These are phyloP conservation scores for Brettanomyces sp. DNA, from an alignment of 805 yeast genomes.

Conservation along the genomic window DNA sequence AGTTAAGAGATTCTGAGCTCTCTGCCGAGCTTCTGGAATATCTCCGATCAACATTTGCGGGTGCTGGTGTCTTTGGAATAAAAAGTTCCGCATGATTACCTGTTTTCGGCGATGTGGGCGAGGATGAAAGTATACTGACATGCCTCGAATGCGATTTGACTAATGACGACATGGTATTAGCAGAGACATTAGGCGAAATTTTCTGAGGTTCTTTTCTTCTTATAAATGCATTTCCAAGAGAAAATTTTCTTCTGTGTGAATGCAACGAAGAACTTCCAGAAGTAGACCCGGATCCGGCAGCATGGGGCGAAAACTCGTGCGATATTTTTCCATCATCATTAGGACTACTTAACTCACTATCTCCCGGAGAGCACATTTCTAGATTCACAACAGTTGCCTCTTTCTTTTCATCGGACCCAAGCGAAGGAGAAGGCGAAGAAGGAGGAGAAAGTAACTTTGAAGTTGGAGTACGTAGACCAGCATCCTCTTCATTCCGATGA, in stretches of 20 bases:
- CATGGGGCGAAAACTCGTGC: background rate
- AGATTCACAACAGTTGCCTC: background rate
- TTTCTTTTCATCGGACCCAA: background rate
- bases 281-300: background rate
- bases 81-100: conserved; percentile 29
- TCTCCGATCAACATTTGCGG: conserved; percentile 25
- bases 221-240: conserved; percentile 49
- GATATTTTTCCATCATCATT: background rate
- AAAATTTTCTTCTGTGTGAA: conserved; percentile 50
- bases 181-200: background rate
- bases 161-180: background rate
- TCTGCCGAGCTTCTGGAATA: conserved; percentile 26
- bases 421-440: background rate
- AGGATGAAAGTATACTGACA: background rate
- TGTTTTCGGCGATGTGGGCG: background rate
- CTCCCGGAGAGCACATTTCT: conserved; percentile 1
- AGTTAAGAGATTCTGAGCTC: conserved; percentile 56
- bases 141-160: no score
- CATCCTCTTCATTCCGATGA: background rate
- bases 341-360: background rate
- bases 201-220: conserved; percentile 33
- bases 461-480: background rate
- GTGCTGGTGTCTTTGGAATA: conserved; percentile 30
- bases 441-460: background rate
- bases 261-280: background rate